Percentiles rank a stretch among this genome's conserved stretches.
These are phyloP conservation scores for Pleomassaria siparia DNA, from an alignment of 2,329 filamentous ascomycete species.

Conservation along the genomic window DNA sequence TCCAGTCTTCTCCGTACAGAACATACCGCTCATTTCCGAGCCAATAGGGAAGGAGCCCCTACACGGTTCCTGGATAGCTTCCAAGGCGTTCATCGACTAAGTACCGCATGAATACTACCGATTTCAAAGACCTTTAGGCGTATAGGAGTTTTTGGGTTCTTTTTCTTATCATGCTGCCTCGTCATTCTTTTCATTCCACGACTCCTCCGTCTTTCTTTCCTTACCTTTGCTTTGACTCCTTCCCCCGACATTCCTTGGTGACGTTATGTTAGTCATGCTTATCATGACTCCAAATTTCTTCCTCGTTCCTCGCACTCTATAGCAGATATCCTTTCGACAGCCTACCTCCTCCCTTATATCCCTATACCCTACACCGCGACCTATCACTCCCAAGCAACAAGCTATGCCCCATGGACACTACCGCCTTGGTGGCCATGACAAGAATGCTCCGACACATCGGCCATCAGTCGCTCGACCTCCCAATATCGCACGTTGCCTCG, in stretches of 20 bases:
- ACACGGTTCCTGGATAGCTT: too few species aligned
- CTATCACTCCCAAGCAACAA: conserved; percentile 9
- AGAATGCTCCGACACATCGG: conserved; percentile 9
- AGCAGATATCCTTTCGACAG: conserved; percentile 7
- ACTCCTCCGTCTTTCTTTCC: neutral
- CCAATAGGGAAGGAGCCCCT: too few species aligned
- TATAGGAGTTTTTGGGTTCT: neutral
- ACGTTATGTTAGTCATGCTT: conserved; percentile 2
- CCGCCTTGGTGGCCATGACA: conserved; percentile 12
- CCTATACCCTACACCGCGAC: conserved; percentile 10
- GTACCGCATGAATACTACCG: too few species aligned
- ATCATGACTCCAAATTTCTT: neutral
- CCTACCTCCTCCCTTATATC: conserved; percentile 8
- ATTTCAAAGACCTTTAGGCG: too few species aligned
- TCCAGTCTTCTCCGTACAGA: too few species aligned
- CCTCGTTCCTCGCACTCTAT: conserved; percentile 5
- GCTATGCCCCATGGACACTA: conserved; percentile 20
- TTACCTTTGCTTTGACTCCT: neutral
- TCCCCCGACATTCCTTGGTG: neutral
- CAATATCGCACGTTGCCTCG: conserved; percentile 14
- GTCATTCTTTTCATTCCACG: neutral
- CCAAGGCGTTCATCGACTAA: too few species aligned
- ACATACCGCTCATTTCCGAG: too few species aligned
- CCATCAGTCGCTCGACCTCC: conserved; percentile 7
- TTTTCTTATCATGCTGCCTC: neutral